Evolutionary conservation across 1,284 basidiomycete genomes (phyloP), one percentile per base, ranked within the genome.

Genomic region (Apiotrichum montevideense): DNA sequence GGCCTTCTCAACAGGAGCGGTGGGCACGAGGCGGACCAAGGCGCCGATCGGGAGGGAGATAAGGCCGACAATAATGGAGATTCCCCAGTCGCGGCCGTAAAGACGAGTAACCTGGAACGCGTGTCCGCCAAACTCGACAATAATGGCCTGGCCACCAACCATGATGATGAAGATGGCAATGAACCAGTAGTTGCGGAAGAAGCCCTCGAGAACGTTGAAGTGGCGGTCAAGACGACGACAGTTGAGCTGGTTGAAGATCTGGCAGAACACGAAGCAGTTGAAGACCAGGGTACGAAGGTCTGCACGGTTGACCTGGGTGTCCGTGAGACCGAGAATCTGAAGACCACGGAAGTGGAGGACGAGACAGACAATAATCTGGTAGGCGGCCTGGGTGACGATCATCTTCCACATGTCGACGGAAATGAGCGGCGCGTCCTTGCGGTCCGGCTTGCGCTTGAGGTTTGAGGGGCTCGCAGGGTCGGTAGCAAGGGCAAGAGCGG

Each of bases 261-360:
- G 92, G 51, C 90, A 90, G 76, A 97, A 98, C 46, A 98, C 95
- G 70, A 97, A 98, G 14, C 86, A 67, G 72, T 98, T 98, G 85
- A 98, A 98, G 43, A 97, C 88, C 11, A 98, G 80, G 0, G 94
- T 92, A 66, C 86, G 85, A 10, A 95, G 81, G 55, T 87, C 78
- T 8, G 78, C 71, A 39, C 21, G 54, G 46, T 33, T 10, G n/a
- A 15, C 45, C 6, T 8, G 8, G 8, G 4, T 6, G 35, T 39
- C 39, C 34, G 42, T 32, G 6, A 85, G 79, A 3, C 84, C 83
- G 47, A 97, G 82, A 59, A 98, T 92, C 37, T 72, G 62, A 35
- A 79, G 67, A 35, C 94, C 93, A 29, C 82, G 79, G 78, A 96
- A 98, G 75, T 97, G 90, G 79, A 98, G 89, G 49, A 96, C 74